Conservation (phyloP, 768 basidiomycete genomes). For the Coprinopsis cinerea region DNA sequence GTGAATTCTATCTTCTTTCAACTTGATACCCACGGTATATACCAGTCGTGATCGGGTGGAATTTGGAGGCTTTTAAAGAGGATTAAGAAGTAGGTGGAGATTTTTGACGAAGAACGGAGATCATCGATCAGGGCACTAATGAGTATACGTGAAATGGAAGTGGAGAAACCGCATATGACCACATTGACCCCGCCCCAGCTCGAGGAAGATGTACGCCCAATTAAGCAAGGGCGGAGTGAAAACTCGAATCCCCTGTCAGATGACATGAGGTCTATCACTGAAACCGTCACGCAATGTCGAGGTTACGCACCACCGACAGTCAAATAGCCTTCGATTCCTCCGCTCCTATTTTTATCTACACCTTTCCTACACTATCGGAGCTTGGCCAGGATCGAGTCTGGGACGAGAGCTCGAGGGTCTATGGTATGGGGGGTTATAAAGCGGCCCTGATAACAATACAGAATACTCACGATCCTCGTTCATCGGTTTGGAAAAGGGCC, state of each 20-base stretch:
- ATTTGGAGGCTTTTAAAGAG: not conserved
- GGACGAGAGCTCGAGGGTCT: not conserved
- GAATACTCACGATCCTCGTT: not conserved
- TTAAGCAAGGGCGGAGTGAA: not conserved
- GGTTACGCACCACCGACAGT: too few species aligned
- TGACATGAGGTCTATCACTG: constrained; percentile 5
- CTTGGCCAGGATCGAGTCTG: too few species aligned
- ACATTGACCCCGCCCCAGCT: too few species aligned
- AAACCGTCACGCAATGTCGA: too few species aligned
- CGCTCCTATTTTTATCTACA: too few species aligned
- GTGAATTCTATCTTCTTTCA: too few species aligned
- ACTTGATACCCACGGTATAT: not conserved
- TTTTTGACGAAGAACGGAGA: not conserved
- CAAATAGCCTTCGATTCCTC: too few species aligned
- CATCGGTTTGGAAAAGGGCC: not conserved
- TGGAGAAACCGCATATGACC: not conserved
- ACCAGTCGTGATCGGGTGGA: not conserved
- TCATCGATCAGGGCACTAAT: not conserved
- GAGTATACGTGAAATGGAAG: constrained; percentile 5
- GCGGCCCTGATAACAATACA: not conserved
- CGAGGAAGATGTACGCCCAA: not conserved
- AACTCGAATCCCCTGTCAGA: not conserved
- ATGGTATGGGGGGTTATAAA: not conserved
- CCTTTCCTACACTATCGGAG: too few species aligned
- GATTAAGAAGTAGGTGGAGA: not conserved